These are phyloP conservation scores for Alternaria gaisen DNA, from an alignment of 2,329 filamentous ascomycete genomes.

Conservation along the genomic window DNA sequence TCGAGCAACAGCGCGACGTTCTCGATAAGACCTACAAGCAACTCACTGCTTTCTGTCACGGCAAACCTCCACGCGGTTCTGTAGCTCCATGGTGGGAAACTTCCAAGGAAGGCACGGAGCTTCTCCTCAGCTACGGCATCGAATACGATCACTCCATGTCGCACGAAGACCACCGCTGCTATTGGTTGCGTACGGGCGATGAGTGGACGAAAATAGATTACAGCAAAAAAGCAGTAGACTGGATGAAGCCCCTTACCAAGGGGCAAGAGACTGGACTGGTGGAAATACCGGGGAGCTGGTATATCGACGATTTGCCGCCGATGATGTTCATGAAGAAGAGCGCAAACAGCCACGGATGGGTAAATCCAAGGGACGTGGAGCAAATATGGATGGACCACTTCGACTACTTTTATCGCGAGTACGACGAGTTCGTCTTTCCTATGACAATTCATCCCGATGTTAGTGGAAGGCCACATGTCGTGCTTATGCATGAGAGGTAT, in stretches of 20 bases:
- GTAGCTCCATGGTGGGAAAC: constrained; percentile 83
- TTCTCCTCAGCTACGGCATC: constrained; percentile 72
- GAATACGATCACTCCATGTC: constrained; percentile 75
- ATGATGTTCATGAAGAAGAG: constrained; percentile 78
- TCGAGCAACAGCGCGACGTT: constrained; percentile 79
- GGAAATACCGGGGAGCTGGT: constrained; percentile 73
- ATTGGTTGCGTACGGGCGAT: constrained; percentile 71
- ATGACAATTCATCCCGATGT: constrained; percentile 79
- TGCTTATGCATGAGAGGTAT: constrained; percentile 76
- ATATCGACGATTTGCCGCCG: constrained; percentile 67
- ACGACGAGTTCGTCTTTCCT: constrained; percentile 79
- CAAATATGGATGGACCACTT: constrained; percentile 74
- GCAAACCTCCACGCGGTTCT: constrained; percentile 75
- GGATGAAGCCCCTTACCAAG: constrained; percentile 72
- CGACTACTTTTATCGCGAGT: constrained; percentile 78
- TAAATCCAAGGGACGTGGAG: constrained; percentile 66
- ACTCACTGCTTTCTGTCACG: constrained; percentile 72
- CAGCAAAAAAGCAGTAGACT: constrained; percentile 66
- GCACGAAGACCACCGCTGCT: constrained; percentile 71
- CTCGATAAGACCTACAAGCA: constrained; percentile 77
- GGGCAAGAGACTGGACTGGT: constrained; percentile 70
- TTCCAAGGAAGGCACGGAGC: constrained; percentile 70
- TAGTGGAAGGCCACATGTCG: constrained; percentile 71
- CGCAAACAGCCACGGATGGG: constrained; percentile 71
- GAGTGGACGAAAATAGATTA: constrained; percentile 75